Conservation (phyloP, 2,329 filamentous ascomycete genomes). For the Cordyceps tenuipes region DNA sequence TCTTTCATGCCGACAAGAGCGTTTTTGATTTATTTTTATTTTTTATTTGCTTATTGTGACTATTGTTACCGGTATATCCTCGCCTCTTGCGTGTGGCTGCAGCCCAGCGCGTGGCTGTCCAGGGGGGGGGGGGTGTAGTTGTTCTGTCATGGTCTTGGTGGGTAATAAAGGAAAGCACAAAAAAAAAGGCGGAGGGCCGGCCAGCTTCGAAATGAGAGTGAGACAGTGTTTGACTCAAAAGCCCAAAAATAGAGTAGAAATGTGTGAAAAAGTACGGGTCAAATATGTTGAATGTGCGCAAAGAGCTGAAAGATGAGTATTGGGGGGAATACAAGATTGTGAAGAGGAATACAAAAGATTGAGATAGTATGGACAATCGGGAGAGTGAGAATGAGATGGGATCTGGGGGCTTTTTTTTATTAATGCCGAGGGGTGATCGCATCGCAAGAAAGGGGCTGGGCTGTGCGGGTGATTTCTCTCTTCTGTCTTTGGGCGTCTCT, state of each 20-base stretch:
- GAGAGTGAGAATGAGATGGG: background rate
- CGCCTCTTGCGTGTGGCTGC: background rate
- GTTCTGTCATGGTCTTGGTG: too few relatives aligned
- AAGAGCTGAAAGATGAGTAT: background rate
- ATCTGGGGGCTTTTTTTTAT: background rate
- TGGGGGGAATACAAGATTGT: background rate
- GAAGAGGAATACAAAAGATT: background rate
- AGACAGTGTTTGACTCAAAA: constrained; percentile 7
- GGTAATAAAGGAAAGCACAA: background rate
- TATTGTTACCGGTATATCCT: background rate
- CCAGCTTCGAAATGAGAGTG: background rate
- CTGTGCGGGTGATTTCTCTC: too few relatives aligned
- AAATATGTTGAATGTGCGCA: background rate
- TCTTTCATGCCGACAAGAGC: background rate
- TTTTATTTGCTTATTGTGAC: background rate
- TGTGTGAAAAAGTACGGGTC: background rate
- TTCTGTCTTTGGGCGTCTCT: too few relatives aligned
- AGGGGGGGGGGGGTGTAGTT: background rate
- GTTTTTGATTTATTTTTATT: background rate
- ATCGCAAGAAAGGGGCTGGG: background rate
- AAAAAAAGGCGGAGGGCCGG: background rate
- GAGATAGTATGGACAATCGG: background rate
- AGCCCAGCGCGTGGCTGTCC: background rate
- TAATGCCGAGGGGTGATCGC: background rate
- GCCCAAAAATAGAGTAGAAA: constrained; percentile 5